Base-by-base conservation (phyloP, 129 eudicot genomes). In the Flaveria linearis region DNA sequence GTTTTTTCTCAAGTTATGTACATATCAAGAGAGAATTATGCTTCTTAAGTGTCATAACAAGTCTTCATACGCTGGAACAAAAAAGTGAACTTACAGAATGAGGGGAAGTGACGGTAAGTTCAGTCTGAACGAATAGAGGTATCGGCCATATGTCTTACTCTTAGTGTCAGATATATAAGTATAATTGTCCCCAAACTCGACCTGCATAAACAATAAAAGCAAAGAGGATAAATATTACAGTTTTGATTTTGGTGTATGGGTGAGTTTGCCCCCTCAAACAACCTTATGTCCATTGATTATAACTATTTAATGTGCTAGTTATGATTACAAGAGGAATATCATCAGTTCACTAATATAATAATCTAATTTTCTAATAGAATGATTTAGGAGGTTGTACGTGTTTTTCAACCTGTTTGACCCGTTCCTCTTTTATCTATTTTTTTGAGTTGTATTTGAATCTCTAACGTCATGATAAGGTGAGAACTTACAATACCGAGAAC, bases 161-260 rank as follows among this genome's bases (percentile, higher is more conserved):
- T 85, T 63, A 93, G 77, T 6, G 98, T 90, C 87, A 90, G 60
- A 75, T 83, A 88, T 76, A 93, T 93, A 43, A 93, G 71, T 77
- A 93, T 87, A 45, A 93, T 65, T 28, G 98, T 93, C 81, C 98
- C 98, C 88, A 90, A 72, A 75, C 90, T 88, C 7, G 98, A 93
- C 92, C 98, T 93, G 89, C 39, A 68, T 22, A 67, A 41, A 53
- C 55, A 36, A 65, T 64, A 15, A 53, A 36, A 76, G n/a, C 8
- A 5, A 78, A 80, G 46, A 28, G 52, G 47, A 2, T 2, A 73
- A 42, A 39, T 46, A 12, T 7, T 3, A 10, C 10, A 55, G 39
- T 11, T 45, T 45, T 36, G 39, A 33, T 33, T 33, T 33, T 3
- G 39, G 39, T 33, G 39, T 33, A 33, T 33, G 39, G 39, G 7